Conservation (phyloP, 1,139 yeast species). For the Saccharomyces hybrid region DNA sequence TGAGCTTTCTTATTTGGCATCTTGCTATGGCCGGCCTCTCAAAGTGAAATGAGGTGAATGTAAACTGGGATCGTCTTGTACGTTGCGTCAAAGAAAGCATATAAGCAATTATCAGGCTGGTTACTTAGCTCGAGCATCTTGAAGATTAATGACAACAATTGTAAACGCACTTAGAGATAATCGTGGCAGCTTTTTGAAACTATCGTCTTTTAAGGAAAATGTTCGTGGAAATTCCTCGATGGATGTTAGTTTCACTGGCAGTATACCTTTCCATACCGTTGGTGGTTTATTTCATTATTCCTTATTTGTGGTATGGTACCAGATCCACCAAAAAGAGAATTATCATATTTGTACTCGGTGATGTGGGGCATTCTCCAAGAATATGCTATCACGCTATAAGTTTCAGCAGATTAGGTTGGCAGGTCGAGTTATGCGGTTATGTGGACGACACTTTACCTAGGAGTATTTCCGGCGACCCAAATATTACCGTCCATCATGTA, state of each 20-base stretch:
- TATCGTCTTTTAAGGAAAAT: not conserved
- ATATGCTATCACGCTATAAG: conserved; percentile 88
- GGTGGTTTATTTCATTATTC: conserved; percentile 31
- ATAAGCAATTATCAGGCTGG: not conserved
- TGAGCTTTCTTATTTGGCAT: not conserved
- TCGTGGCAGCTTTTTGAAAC: not conserved
- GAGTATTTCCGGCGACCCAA: conserved; percentile 44
- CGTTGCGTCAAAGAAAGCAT: not conserved
- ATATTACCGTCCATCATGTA: conserved; percentile 45
- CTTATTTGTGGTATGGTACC: conserved; percentile 30
- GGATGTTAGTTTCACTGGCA: conserved; percentile 26
- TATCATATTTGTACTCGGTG: conserved; percentile 81
- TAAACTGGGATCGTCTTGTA: not conserved
- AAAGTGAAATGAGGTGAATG: not conserved
- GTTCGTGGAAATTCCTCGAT: conserved; percentile 10
- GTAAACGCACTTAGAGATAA: too few species aligned
- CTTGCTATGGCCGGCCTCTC: not conserved
- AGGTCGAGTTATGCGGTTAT: conserved; percentile 84
- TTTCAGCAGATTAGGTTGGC: conserved; percentile 56
- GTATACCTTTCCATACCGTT: conserved; percentile 36
- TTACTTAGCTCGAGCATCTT: not conserved
- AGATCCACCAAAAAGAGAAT: conserved; percentile 43
- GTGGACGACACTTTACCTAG: conserved; percentile 50
- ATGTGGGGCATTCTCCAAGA: conserved; percentile 91
- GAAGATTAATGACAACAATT: not conserved